Percentiles rank a stretch among this genome's conserved stretches.
phyloP scores from a whole-genome alignment of 2,329 filamentous ascomycete genomes.

The Fusarium abutilonis region DNA sequence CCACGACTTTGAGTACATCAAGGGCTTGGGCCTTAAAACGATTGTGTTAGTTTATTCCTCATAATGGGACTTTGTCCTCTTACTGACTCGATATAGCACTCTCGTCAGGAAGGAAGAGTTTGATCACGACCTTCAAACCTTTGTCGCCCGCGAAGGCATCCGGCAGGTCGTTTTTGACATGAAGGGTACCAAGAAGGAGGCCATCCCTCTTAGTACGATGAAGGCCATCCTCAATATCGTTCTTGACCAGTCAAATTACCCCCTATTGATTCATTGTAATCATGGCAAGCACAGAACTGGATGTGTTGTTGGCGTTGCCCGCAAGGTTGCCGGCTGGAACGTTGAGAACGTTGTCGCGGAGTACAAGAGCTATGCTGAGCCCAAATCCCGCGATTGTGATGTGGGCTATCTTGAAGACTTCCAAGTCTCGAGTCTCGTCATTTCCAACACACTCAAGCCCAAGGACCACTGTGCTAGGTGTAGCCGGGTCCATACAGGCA shows the following conservation, averaged over 20 bases:
- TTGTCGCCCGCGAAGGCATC: conserved; percentile 74
- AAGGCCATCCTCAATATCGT: conserved; percentile 75
- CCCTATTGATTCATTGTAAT: conserved; percentile 90
- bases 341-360: conserved; percentile 72
- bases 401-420: conserved; percentile 67
- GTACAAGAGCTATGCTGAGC: conserved; percentile 73
- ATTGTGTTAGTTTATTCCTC: conserved; percentile 69
- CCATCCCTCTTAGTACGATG: conserved; percentile 74
- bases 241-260: conserved; percentile 77
- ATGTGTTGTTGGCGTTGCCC: conserved; percentile 83
- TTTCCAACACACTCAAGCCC: not conserved
- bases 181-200: conserved; percentile 86
- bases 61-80: not conserved
- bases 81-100: conserved; percentile 56
- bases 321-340: conserved; percentile 76
- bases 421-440: conserved; percentile 52
- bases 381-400: conserved; percentile 69
- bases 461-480: conserved; percentile 23
- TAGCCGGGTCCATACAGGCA: conserved; percentile 45
- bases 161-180: conserved; percentile 79
- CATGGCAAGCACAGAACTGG: conserved; percentile 94
- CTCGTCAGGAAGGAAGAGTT: conserved; percentile 70
- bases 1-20: conserved; percentile 76
- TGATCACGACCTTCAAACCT: conserved; percentile 63
- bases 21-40: conserved; percentile 76